Evolutionary conservation across 2,329 filamentous ascomycete species (phyloP), one percentile per base, ranked within the genome.

Genomic region (Penicillium sp.): DNA sequence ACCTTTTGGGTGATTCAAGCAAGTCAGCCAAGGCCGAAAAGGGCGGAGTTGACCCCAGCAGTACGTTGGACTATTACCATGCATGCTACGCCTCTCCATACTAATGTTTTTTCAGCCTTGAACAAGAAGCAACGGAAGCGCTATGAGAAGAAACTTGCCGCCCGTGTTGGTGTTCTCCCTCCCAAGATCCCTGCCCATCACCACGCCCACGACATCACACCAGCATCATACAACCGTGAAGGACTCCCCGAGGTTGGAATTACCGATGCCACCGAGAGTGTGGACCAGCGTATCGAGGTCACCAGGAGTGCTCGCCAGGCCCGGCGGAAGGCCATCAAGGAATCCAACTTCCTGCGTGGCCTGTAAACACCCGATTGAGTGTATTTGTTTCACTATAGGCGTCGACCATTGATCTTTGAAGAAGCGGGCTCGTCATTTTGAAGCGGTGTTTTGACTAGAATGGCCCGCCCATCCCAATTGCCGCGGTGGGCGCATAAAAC

Each of bases 51-150:
- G 77, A 78, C 59, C 62, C 71, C 39, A 72, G 67, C 65, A 71
- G 74, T 78, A 78, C 57, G 73, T 67, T 54, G n/a, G 22, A 48
- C 42, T 27, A 21, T 42, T 44, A 5, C 33, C 22, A 19, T 22
- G 19, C 10, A 45, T n/a, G 24, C 5, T 29, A 6, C 29, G 14
- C 19, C 45, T 45, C 10, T n/a, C 49, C 9, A 29, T 54, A 49
- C 63, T 69, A 61, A 71, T 54, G 35, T 19, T 2, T 35, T 19
- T 57, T 21, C 56, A 78, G 76, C 71, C 49, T 63, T 80, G 70
- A 79, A 78, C 65, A 80, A 79, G 65, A 79, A 78, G 65, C 74
- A 78, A 70, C 75, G 77, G 42, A 76, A 76, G 61, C 73, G 74
- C 29, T 74, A 78, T 61, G 77, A 79, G 57, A 79, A 77, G 68